phyloP scores from a whole-genome alignment of 371 early-diverging fungal genomes.

The Mucor lusitanicus region DNA sequence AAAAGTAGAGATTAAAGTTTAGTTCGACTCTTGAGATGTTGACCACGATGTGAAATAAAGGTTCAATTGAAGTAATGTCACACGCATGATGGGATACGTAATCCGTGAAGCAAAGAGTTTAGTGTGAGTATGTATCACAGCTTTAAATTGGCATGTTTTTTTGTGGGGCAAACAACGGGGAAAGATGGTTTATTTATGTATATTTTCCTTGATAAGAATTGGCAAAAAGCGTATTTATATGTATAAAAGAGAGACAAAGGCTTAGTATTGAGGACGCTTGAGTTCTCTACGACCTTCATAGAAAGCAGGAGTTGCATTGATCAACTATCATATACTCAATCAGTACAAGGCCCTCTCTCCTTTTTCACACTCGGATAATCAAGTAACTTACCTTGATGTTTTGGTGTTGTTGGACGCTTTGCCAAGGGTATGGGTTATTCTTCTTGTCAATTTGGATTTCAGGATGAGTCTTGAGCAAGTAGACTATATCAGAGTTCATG shows the following conservation, averaged over 20 bases:
- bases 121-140: background rate
- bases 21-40: too few species aligned
- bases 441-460: slow-evolving; percentile 49
- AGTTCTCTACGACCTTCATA: slow-evolving; percentile 8
- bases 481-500: slow-evolving; percentile 23
- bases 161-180: background rate
- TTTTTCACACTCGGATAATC: background rate
- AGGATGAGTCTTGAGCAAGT: slow-evolving; percentile 47
- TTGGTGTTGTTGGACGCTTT: slow-evolving; percentile 45
- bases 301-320: slow-evolving; percentile 18
- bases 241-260: background rate
- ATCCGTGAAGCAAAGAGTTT: background rate
- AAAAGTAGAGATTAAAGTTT: background rate
- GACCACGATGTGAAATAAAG: too few species aligned
- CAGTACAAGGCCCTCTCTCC: too few species aligned
- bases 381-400: slow-evolving; percentile 43
- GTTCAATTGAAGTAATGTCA: background rate
- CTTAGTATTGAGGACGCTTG: slow-evolving; percentile 5
- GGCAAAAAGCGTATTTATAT: background rate
- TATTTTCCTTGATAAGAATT: background rate
- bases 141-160: background rate
- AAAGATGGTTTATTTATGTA: background rate
- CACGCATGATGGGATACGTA: background rate
- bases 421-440: slow-evolving; percentile 52
- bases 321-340: background rate